Evolutionary conservation across 2,329 filamentous ascomycete genomes (phyloP).

Genomic region (Ceratocystis papillata): DNA sequence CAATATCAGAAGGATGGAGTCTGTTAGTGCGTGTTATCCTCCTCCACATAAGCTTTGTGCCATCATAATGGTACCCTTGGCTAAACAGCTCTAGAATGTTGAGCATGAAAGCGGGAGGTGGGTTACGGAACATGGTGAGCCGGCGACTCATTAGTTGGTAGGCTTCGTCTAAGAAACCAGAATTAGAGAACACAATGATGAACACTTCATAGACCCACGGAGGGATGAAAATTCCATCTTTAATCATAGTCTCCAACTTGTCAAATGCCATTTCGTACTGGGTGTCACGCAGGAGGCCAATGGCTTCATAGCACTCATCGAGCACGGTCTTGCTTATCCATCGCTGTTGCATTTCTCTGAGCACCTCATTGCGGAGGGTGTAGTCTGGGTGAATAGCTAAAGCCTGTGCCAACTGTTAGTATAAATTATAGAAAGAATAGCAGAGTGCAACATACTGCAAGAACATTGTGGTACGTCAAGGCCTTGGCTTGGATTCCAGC

Average conservation of each 20-base stretch:
- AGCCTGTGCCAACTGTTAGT: conserved; percentile 35
- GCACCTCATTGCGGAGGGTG: conserved; percentile 56
- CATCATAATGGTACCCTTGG: conserved; percentile 49
- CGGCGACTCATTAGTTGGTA: conserved; percentile 40
- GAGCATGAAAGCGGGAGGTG: conserved; percentile 50
- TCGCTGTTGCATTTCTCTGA: conserved; percentile 60
- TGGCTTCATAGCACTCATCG: conserved; percentile 50
- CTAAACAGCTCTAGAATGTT: conserved; percentile 68
- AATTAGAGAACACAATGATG: conserved; percentile 59
- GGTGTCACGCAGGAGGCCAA: conserved; percentile 68
- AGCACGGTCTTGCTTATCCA: conserved; percentile 49
- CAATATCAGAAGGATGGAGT: conserved; percentile 44
- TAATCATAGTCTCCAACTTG: conserved; percentile 56
- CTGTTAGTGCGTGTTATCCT: conserved; percentile 42
- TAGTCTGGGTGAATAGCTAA: conserved; percentile 82
- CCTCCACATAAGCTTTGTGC: conserved; percentile 62
- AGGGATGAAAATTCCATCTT: conserved; percentile 45
- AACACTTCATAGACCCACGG: conserved; percentile 71
- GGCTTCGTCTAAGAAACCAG: conserved; percentile 67
- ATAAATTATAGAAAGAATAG: neutral
- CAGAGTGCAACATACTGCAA: conserved; percentile 43
- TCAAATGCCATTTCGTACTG: conserved; percentile 72
- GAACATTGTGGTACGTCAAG: conserved; percentile 57
- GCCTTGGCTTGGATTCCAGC: conserved; percentile 52
- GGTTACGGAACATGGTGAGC: conserved; percentile 37